Conservation (phyloP, 306 rosid genomes). For the Trifolium subterraneum region DNA sequence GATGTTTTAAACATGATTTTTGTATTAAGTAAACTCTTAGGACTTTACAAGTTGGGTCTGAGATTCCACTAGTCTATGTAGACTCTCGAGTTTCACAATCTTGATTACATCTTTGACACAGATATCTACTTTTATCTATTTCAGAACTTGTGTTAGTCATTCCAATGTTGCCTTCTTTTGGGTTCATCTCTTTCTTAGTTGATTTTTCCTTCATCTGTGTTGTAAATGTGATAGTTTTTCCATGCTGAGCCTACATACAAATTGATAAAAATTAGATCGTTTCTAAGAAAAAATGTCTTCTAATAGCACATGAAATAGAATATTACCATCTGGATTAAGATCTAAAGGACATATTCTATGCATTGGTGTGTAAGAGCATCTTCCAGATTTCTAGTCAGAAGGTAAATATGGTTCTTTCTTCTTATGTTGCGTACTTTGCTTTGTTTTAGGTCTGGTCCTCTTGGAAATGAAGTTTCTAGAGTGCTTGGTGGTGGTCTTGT, state of each 20-base stretch:
- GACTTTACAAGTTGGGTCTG: neutral
- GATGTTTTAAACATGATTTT: neutral
- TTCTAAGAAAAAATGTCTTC: neutral
- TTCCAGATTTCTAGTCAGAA: slow-evolving; percentile 1
- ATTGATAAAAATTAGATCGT: neutral
- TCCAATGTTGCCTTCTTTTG: neutral
- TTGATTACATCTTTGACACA: neutral
- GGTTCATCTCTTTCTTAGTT: neutral
- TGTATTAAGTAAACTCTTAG: neutral
- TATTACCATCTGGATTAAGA: neutral
- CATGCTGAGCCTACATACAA: neutral
- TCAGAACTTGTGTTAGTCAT: neutral
- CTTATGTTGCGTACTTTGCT: slow-evolving; percentile 37
- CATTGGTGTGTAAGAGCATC: neutral
- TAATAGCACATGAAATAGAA: neutral
- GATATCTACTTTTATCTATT: slow-evolving; percentile 17
- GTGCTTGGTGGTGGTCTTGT: slow-evolving; percentile 98
- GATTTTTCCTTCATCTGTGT: neutral
- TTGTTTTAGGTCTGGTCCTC: slow-evolving; percentile 66
- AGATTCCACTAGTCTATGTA: neutral
- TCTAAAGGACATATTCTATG: neutral
- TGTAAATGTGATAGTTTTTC: neutral
- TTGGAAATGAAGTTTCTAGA: slow-evolving; percentile 80
- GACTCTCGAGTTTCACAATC: neutral
- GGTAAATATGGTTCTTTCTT: slow-evolving; percentile 16